Evolutionary conservation across 2,329 filamentous ascomycete species (phyloP).

Genomic region (Hymenotorrendiella dingleyae): DNA sequence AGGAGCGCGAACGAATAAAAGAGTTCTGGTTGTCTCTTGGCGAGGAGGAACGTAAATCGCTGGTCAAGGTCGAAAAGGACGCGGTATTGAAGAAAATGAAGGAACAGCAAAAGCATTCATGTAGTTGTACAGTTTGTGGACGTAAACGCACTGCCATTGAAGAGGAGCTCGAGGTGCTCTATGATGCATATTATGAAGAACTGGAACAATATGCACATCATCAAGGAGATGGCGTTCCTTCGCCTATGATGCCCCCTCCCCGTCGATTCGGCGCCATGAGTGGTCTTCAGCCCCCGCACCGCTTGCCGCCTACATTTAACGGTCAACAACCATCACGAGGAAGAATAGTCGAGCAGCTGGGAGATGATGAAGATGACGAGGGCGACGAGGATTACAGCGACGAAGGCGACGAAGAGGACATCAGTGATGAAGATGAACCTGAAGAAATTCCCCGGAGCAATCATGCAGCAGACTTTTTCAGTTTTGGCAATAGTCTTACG

Average conservation of each 20-base stretch:
- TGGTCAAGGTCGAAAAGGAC: constrained; percentile 98
- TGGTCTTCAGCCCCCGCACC: constrained; percentile 51
- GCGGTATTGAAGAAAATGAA: constrained; percentile 99
- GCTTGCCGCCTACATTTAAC: constrained; percentile 51
- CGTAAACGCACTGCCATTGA: constrained; percentile 95
- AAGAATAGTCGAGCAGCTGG: constrained; percentile 64
- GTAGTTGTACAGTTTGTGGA: constrained; percentile 95
- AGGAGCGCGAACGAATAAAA: constrained; percentile 95
- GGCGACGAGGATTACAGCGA: constrained; percentile 40
- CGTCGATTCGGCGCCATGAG: constrained; percentile 54
- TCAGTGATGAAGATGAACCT: constrained; percentile 60
- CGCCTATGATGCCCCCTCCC: constrained; percentile 62
- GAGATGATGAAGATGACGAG: constrained; percentile 42
- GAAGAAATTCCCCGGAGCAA: constrained; percentile 56
- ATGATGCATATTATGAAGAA: constrained; percentile 98
- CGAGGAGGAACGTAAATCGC: constrained; percentile 87
- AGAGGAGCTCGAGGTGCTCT: constrained; percentile 93
- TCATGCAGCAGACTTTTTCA: constrained; percentile 81
- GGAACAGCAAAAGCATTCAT: constrained; percentile 98
- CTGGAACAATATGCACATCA: constrained; percentile 95
- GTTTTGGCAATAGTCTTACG: constrained; percentile 94
- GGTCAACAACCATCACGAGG: constrained; percentile 67
- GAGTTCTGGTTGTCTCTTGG: constrained; percentile 95
- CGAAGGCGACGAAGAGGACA: constrained; percentile 62
- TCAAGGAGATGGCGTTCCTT: constrained; percentile 63